A percentile compares a stretch with the other conserved stretches of the same genome.
These are phyloP conservation scores for Cordyceps sp. DNA, from an alignment of 2,329 filamentous ascomycete genomes.

Conservation along the genomic window DNA sequence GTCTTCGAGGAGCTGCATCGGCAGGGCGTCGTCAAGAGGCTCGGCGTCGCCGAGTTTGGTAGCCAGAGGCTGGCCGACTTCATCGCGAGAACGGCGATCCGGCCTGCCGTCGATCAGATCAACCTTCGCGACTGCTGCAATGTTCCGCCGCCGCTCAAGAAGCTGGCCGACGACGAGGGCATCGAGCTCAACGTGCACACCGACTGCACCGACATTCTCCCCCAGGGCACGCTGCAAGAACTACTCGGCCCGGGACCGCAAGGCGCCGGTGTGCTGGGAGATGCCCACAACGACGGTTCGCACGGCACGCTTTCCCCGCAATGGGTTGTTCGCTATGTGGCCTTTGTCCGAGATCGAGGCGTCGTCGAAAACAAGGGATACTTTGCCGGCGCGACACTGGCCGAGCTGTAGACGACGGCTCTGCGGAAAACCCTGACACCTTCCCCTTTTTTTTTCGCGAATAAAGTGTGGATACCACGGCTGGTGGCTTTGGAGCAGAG, in stretches of 20 bases:
- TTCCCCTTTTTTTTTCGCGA: no score
- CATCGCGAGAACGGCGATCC: slow-evolving; percentile 50
- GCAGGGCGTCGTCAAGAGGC: slow-evolving; percentile 52
- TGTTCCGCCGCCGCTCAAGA: slow-evolving; percentile 72
- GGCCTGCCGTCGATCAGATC: slow-evolving; percentile 83
- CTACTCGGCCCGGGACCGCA: slow-evolving; percentile 56
- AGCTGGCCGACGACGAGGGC: slow-evolving; percentile 65
- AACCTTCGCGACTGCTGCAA: slow-evolving; percentile 93
- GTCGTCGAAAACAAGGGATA: slow-evolving; percentile 98
- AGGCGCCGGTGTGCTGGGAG: slow-evolving; percentile 62
- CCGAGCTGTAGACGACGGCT: slow-evolving; percentile 1
- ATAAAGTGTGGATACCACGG: background rate
- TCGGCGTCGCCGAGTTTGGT: slow-evolving; percentile 87
- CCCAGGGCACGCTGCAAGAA: slow-evolving; percentile 68
- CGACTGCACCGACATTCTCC: slow-evolving; percentile 84
- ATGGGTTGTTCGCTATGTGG: slow-evolving; percentile 96
- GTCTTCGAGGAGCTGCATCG: slow-evolving; percentile 57
- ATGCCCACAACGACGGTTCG: slow-evolving; percentile 37
- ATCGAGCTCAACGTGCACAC: slow-evolving; percentile 89
- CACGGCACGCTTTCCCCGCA: slow-evolving; percentile 67
- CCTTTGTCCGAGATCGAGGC: slow-evolving; percentile 80
- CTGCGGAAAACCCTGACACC: no score
- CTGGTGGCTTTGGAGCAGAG: no score
- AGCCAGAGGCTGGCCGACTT: slow-evolving; percentile 68
- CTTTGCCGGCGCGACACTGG: slow-evolving; percentile 68